A percentile compares a stretch with the other conserved stretches of the same genome.
These are phyloP conservation scores for Microthlaspi erraticum DNA, from an alignment of 345 rosid genomes.

Conservation along the genomic window DNA sequence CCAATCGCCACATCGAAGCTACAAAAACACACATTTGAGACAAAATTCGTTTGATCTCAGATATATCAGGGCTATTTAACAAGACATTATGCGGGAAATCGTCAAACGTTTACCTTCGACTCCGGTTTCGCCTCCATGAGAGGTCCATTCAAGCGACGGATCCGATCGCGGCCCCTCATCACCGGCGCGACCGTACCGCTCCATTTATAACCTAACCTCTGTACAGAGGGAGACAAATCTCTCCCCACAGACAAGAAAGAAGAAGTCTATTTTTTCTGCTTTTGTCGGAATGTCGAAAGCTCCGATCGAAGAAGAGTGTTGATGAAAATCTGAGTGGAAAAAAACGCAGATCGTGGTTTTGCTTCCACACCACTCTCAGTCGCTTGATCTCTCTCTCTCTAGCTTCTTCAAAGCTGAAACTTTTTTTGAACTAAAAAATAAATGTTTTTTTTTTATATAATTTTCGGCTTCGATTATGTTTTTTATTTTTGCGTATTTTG, in stretches of 20 bases:
- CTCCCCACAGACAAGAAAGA: slow-evolving; percentile 19
- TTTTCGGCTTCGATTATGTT: slow-evolving; percentile 35
- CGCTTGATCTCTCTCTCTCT: slow-evolving; percentile 42
- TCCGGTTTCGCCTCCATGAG: slow-evolving; percentile 68
- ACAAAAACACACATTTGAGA: slow-evolving; percentile 23
- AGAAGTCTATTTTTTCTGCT: slow-evolving; percentile 2
- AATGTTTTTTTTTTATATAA: neutral
- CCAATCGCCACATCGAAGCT: slow-evolving; percentile 68
- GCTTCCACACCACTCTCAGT: slow-evolving; percentile 44
- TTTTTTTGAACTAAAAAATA: slow-evolving; percentile 19
- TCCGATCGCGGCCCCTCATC: slow-evolving; percentile 68
- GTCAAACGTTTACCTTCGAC: slow-evolving; percentile 58
- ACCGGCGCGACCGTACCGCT: slow-evolving; percentile 67
- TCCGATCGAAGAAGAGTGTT: slow-evolving; percentile 55
- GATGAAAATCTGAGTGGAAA: slow-evolving; percentile 2
- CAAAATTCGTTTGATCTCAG: slow-evolving; percentile 25
- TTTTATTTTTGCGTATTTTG: neutral
- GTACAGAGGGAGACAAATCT: slow-evolving; percentile 28
- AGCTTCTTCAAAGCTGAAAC: slow-evolving; percentile 33
- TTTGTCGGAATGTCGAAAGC: slow-evolving; percentile 45
- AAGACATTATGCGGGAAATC: slow-evolving; percentile 36
- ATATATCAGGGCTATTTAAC: slow-evolving; percentile 32
- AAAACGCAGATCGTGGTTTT: slow-evolving; percentile 30
- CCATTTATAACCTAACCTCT: slow-evolving; percentile 48
- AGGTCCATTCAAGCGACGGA: slow-evolving; percentile 73